These are phyloP conservation scores for Xylaria hypoxylon DNA, from an alignment of 2,329 filamentous ascomycete species.

Conservation along the genomic window DNA sequence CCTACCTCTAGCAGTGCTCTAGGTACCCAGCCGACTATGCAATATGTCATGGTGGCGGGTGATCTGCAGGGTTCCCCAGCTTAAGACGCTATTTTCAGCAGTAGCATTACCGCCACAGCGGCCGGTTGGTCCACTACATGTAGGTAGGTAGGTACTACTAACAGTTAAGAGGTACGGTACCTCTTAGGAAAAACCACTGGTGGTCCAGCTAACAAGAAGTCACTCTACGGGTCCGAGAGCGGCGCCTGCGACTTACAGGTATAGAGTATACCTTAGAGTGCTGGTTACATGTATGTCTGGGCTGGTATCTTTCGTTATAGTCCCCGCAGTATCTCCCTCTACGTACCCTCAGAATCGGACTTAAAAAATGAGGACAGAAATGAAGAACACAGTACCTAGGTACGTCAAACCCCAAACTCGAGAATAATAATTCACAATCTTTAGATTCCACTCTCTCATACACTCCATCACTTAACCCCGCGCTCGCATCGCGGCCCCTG, in stretches of 20 bases:
- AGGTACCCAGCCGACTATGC: slow-evolving; percentile 1
- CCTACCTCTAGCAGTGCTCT: too few species aligned
- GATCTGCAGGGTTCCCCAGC: slow-evolving; percentile 40
- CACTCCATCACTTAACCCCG: slow-evolving; percentile 35
- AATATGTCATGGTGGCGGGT: slow-evolving; percentile 35
- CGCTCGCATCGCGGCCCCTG: slow-evolving; percentile 37
- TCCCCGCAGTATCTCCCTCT: background rate
- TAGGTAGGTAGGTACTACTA: background rate
- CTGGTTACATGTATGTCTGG: too few species aligned
- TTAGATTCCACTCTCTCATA: slow-evolving; percentile 23
- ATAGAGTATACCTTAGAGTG: background rate
- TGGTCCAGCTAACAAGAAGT: background rate
- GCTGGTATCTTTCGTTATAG: slow-evolving; percentile 10
- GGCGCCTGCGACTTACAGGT: background rate
- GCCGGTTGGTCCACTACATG: slow-evolving; percentile 16
- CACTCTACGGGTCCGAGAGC: background rate
- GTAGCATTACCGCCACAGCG: slow-evolving; percentile 30
- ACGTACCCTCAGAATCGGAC: background rate
- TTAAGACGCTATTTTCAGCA: slow-evolving; percentile 35
- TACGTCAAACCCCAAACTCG: slow-evolving; percentile 27
- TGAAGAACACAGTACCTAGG: background rate
- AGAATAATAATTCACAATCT: slow-evolving; percentile 25
- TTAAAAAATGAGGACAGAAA: slow-evolving; percentile 10
- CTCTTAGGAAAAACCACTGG: too few species aligned
- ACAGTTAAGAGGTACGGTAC: background rate